phyloP scores from a whole-genome alignment of 371 early-diverging fungal genomes.

The Funneliformis caledonium region DNA sequence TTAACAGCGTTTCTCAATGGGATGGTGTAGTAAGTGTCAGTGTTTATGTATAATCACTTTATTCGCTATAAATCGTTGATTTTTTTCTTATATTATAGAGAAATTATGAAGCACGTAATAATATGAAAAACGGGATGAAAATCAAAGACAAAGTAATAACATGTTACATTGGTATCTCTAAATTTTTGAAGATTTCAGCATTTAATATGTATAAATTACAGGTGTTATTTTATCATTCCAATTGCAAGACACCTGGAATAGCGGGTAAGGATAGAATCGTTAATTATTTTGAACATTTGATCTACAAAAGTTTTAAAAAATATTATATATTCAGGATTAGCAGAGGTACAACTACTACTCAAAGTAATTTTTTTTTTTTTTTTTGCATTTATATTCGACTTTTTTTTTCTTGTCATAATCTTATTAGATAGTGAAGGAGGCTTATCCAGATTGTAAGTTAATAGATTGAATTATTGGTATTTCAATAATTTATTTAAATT shows the following conservation, averaged over 20 bases:
- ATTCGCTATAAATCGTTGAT: no score
- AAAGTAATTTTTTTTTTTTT: neutral
- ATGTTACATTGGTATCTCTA: constrained; percentile 47
- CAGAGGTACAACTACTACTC: neutral
- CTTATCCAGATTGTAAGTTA: constrained; percentile 54
- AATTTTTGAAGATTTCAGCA: constrained; percentile 58
- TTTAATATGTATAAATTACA: neutral
- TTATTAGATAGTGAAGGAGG: constrained; percentile 51
- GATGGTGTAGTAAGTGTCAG: constrained; percentile 64
- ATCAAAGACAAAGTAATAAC: constrained; percentile 55
- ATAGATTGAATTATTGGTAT: neutral
- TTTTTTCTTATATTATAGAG: constrained; percentile 42
- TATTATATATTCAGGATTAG: neutral
- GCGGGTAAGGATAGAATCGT: constrained; percentile 48
- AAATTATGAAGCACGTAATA: constrained; percentile 74
- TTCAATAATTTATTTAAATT: neutral
- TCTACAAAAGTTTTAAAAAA: neutral
- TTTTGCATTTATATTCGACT: neutral
- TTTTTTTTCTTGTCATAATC: neutral
- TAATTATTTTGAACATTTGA: neutral
- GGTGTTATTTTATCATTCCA: constrained; percentile 66
- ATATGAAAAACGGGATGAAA: constrained; percentile 68
- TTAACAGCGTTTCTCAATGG: constrained; percentile 61
- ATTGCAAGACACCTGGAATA: constrained; percentile 66
- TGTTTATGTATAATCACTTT: neutral